Conservation (phyloP, 495 filamentous ascomycete species). For the Viridothelium virens region DNA sequence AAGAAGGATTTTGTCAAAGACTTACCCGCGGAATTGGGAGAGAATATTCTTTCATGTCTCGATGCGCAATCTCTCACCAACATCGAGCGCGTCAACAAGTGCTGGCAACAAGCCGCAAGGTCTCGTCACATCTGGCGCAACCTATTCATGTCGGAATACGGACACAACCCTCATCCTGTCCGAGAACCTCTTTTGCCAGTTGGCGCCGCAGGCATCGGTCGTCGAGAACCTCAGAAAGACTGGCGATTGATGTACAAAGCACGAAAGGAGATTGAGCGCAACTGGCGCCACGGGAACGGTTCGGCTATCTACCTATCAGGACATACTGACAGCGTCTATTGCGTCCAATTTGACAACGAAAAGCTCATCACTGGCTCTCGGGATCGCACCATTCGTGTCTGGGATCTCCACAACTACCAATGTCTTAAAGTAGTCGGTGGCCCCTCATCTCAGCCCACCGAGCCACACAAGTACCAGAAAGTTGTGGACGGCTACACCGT, state of each 20-base stretch:
- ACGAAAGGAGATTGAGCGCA: conserved; percentile 61
- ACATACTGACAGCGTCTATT: conserved; percentile 92
- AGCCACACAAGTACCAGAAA: conserved; percentile 25
- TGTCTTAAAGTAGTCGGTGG: conserved; percentile 74
- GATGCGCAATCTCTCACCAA: conserved; percentile 58
- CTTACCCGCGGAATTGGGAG: conserved; percentile 64
- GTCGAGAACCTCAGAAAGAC: conserved; percentile 48
- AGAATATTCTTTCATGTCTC: conserved; percentile 63
- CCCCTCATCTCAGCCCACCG: conserved; percentile 24
- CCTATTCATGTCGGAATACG: conserved; percentile 62
- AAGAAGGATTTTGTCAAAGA: conserved; percentile 55
- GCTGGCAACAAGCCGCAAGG: conserved; percentile 55
- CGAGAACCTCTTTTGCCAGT: conserved; percentile 18
- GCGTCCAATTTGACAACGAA: conserved; percentile 92
- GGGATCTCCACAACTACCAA: conserved; percentile 80
- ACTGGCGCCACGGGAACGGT: conserved; percentile 71
- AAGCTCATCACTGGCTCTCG: conserved; percentile 97
- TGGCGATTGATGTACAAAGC: conserved; percentile 84
- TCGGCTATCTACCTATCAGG: conserved; percentile 83
- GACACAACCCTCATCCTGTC: conserved; percentile 37
- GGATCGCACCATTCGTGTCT: conserved; percentile 88
- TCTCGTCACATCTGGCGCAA: conserved; percentile 69
- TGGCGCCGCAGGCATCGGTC: conserved; percentile 43
- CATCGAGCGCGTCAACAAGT: conserved; percentile 52
- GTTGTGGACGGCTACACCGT: conserved; percentile 25